Evolutionary conservation across 2,329 filamentous ascomycete species (phyloP).

Genomic region (Bipolaris victoriae): DNA sequence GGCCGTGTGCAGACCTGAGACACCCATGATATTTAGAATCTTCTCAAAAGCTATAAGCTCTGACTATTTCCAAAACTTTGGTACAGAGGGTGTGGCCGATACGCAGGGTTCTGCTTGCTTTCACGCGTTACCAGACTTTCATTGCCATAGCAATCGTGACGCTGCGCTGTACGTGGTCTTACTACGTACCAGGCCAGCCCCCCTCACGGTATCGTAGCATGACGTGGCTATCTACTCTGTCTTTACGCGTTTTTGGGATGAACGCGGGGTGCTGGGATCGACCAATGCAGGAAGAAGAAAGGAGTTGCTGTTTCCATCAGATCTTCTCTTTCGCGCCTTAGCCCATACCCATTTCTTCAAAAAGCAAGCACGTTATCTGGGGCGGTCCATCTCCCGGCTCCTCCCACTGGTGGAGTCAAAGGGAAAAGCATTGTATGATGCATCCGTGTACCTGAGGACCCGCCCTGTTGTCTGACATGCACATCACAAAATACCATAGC

Average conservation of each 20-base stretch:
- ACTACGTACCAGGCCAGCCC: neutral
- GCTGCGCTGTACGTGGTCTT: neutral
- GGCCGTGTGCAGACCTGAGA: neutral
- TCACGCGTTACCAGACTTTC: neutral
- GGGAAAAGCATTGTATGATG: neutral
- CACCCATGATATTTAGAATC: neutral
- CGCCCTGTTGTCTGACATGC: neutral
- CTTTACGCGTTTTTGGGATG: neutral
- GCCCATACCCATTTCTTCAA: neutral
- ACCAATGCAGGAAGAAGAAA: neutral
- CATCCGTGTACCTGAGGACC: neutral
- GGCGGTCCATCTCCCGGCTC: neutral
- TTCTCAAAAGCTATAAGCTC: neutral
- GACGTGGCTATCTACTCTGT: conserved; percentile 1
- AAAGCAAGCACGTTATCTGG: neutral
- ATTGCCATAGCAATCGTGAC: neutral
- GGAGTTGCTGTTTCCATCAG: neutral
- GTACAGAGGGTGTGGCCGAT: neutral
- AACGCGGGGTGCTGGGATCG: conserved; percentile 1
- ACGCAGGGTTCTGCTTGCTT: neutral
- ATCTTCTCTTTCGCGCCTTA: neutral
- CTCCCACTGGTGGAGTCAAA: neutral
- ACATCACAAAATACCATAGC: neutral
- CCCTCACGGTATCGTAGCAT: conserved; percentile 1
- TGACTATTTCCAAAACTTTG: neutral